Evolutionary conservation across 2,329 filamentous ascomycete species (phyloP), one percentile per base, ranked within the genome.

Genomic region (Metarhizium guizhouense): DNA sequence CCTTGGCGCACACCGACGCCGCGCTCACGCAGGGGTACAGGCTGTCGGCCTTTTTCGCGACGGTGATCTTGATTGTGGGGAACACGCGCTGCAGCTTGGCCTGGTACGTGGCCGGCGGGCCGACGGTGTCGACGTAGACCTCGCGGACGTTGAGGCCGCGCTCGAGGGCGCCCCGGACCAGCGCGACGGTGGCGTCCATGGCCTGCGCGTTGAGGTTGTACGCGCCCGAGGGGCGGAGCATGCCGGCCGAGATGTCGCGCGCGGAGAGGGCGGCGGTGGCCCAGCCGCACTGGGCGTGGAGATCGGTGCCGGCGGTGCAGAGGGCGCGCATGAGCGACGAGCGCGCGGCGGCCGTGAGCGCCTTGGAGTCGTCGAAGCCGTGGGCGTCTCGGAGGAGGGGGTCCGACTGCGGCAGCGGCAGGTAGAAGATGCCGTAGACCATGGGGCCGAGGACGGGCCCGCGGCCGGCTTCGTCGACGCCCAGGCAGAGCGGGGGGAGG

Each of bases 201-300:
- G 93, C 93, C 72, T 99, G 94, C 4, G 91, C 90, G 68, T 99
- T 99, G 61, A 99, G 82, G 69, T 99, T 99, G 74, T 96, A 95
- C 3, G 76, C 68, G 18, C 74, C 74, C 8, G 76, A 75, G 2
- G 84, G 80, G 10, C 81, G 79, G 64, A 94, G 76, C 89, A 95
- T 95, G 64, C 83, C 82, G 7, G 90, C 81, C 45, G 80, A 82
- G 64, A 96, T 95, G 72, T 93, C 88, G 48, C 86, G 82, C 8
- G 94, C 91, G 0, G 90, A 95, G 60, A 97, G 83, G 18, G 87
- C 78, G 25, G 86, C 80, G 6, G 88, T 84, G 5, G 92, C 92
- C 88, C 90, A 97, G 32, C 93, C 94, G 67, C 88, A 94, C 4
- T 68, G 66, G 11, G 58, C 56, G 65, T 76, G 64, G 1, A 83